Percentiles rank a stretch among this genome's conserved stretches.
phyloP scores from a whole-genome alignment of 164 flowering plant species.

The Berberis vulgaris region DNA sequence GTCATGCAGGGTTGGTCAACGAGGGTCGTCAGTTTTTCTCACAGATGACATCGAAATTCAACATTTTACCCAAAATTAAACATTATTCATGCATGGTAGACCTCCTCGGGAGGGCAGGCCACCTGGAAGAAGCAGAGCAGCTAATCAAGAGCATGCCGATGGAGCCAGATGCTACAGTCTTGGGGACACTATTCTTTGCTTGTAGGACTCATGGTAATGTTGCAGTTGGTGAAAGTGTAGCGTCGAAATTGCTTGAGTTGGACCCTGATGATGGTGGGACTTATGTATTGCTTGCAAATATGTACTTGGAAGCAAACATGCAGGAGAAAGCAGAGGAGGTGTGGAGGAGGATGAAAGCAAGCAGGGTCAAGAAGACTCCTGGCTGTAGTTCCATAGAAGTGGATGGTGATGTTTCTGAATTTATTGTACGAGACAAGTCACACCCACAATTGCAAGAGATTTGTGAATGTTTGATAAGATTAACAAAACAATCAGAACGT shows the following conservation, averaged over 20 bases:
- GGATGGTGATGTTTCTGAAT: constrained; percentile 1
- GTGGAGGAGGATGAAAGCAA: constrained; percentile 6
- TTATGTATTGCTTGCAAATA: constrained; percentile 52
- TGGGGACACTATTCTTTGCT: constrained; percentile 7
- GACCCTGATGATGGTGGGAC: constrained; percentile 13
- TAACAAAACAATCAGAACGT: not conserved
- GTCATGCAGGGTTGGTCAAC: constrained; percentile 8
- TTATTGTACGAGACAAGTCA: constrained; percentile 1
- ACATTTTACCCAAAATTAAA: constrained; percentile 21
- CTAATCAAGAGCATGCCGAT: constrained; percentile 9
- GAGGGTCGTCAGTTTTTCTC: constrained; percentile 12
- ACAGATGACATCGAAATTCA: constrained; percentile 38
- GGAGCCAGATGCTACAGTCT: constrained; percentile 5
- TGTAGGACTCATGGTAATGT: constrained; percentile 8
- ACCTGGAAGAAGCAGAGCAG: constrained; percentile 6
- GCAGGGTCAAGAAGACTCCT: constrained; percentile 9
- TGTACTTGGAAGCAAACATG: constrained; percentile 60
- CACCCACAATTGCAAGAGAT: not conserved
- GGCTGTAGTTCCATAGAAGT: constrained; percentile 10
- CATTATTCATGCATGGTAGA: constrained; percentile 14
- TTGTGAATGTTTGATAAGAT: not conserved
- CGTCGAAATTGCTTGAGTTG: constrained; percentile 7
- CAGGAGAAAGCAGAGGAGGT: constrained; percentile 26
- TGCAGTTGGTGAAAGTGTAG: constrained; percentile 8
- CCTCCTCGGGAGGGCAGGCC: constrained; percentile 11